Base-by-base conservation (phyloP, 768 basidiomycete species). In the Roridomyces roridus region DNA sequence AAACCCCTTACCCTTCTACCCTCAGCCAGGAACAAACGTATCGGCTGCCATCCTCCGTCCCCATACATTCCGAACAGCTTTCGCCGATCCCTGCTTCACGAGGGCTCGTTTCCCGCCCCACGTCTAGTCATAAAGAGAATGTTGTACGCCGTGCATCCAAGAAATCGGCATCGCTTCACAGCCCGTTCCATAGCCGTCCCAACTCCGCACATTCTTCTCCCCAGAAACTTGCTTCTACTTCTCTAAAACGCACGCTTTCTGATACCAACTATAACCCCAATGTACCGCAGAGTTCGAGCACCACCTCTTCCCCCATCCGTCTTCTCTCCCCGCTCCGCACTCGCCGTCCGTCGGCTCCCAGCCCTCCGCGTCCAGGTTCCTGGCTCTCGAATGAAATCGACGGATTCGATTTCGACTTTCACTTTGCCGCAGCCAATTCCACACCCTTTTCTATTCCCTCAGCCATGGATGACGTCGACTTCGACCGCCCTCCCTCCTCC, bases 131-230 rank as follows among this genome's bases (percentile, higher is more conserved):
- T 17, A 65, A 63, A 47, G 58, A 71, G 62, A 65, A 67, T 35
- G 45, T 55, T 7, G 44, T 51, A 6, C 21, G 24, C 25, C 47
- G 52, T 43, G 49, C 51, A 51, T 46, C 15, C n/a, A 59, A 54
- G 28, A 46, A 52, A 34, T 18, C 9, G 23, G 21, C 57, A 53
- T 34, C 56, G 18, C 74, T 82, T 21, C 77, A 72, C 11, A 82
- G 80, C 23, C 81, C 82, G 2, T 84, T 81, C 61, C 71, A 65
- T 46, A 80, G 80, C 40, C 74, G 76, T 39, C 78, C 81, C 17
- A 67, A 65, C 31, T 82, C 82, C 47, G 66, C 72, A 39, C 52
- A 68, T 25, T 52, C 74, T 21, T 79, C 78, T 46, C 76, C 78
- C 6, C 70, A 69, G 53, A 64, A 59, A 35, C 21, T 24, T 26